Evolutionary conservation across 441 rosid species (phyloP), one percentile per base, ranked within the genome.

Genomic region (Mallotus repandus): DNA sequence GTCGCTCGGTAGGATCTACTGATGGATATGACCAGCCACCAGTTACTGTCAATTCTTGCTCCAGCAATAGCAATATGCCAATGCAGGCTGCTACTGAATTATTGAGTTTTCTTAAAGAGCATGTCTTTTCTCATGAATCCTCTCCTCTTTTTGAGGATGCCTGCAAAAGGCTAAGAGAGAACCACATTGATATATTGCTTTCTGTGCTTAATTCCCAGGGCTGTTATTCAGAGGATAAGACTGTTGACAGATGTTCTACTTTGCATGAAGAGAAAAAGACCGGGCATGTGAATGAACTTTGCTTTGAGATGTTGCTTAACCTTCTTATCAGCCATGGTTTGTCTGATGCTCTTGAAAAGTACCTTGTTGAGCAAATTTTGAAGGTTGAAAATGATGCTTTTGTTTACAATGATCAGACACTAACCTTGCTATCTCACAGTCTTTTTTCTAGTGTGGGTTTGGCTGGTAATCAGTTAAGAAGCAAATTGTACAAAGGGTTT

Each of bases 111-210:
- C 89, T 97, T 65, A 91, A 89, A 84, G 85, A 78, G 46, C 87
- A 86, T 74, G 76, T 89, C 63, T 95, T 95, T 80, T 91, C 91
- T 80, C 84, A 81, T 72, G 96, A 86, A 73, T 89, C 96, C 87
- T 83, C 85, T 84, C 86, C 86, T 76, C 76, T 95, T 72, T 97
- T 86, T 63, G 86, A 89, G 79, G 92, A 95, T 86, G 91, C 87
- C 72, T 89, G 98, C 82, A 81, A 82, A 82, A 86, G 77, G 81
- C 89, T 97, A 62, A 82, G 71, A 70, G 82, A 76, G 71, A 79
- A 81, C 77, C 99, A 97, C 83, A 82, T 97, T 77, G 96, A 89
- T 89, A 84, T 86, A 74, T 81, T 97, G 79, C 97, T 97, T 78
- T 88, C 92, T 67, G 73, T 95, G 71, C 86, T 92, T 41, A 83